phyloP scores from a whole-genome alignment of 176 grass and related monocot genomes.

The Metroxylon sagu region DNA sequence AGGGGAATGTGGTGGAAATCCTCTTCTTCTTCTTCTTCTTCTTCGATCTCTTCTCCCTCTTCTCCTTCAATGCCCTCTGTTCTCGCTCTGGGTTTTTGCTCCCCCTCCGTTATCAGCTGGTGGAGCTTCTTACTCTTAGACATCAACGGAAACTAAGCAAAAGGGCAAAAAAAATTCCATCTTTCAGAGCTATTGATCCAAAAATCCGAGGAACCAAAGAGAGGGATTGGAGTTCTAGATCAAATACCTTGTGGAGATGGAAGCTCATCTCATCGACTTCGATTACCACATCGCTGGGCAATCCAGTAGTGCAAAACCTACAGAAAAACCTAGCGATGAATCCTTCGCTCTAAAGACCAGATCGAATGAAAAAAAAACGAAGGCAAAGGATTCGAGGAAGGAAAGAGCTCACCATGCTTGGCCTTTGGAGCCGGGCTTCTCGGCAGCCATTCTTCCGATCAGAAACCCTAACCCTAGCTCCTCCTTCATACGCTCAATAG shows the following conservation, averaged over 20 bases:
- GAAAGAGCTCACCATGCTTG: constrained; percentile 62
- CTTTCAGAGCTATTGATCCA: background rate
- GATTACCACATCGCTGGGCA: constrained; percentile 94
- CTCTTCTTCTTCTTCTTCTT: constrained; percentile 56
- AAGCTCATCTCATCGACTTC: constrained; percentile 94
- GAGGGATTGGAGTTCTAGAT: background rate
- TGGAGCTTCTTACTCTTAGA: constrained; percentile 89
- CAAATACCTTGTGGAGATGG: constrained; percentile 82
- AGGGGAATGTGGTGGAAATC: constrained; percentile 63
- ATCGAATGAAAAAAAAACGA: background rate
- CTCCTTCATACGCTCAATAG: constrained; percentile 7
- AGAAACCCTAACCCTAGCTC: background rate
- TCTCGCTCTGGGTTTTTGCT: constrained; percentile 19
- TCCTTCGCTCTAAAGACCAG: too few species aligned
- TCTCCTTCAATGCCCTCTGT: background rate
- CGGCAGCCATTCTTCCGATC: constrained; percentile 26
- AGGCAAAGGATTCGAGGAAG: background rate
- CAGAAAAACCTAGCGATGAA: background rate
- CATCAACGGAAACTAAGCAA: constrained; percentile 90
- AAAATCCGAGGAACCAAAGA: background rate
- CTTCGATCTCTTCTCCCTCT: constrained; percentile 30
- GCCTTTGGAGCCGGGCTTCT: constrained; percentile 48
- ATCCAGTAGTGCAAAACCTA: constrained; percentile 98
- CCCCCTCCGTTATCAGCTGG: constrained; percentile 52
- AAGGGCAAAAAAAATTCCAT: background rate